A percentile compares a stretch with the other conserved stretches of the same genome.
Evolutionary conservation across 1,284 basidiomycete genomes (phyloP).

Genomic region (Microbotryomycetes sp.): DNA sequence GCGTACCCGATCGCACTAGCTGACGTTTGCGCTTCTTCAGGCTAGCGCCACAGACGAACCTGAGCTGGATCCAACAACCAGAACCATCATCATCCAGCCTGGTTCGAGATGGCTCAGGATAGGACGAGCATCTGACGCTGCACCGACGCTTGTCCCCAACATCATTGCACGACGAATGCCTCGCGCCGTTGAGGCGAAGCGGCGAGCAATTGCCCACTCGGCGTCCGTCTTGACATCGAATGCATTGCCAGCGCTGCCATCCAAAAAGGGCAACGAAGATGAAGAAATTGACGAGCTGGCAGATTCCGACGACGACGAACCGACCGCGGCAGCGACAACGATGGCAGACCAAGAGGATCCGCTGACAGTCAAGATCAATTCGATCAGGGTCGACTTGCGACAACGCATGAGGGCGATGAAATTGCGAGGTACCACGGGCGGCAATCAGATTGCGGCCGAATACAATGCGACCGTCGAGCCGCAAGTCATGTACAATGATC

Average conservation of each 20-base stretch:
- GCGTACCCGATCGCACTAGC: too few species aligned
- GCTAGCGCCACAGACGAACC: not conserved
- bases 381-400: conserved; percentile 64
- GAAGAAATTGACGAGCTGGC: not conserved
- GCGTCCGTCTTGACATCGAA: not conserved
- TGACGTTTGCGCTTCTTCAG: not conserved
- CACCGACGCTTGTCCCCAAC: conserved; percentile 63
- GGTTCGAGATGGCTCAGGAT: conserved; percentile 81
- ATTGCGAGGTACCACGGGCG: conserved; percentile 65
- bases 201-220: not conserved
- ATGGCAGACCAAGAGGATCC: conserved; percentile 3
- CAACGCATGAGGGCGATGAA: conserved; percentile 85
- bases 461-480: conserved; percentile 49
- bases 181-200: not conserved
- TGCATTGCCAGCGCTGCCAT: not conserved
- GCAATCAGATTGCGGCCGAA: conserved; percentile 61
- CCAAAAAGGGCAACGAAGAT: not conserved
- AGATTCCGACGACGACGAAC: not conserved
- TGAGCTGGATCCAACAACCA: conserved; percentile 18
- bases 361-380: conserved; percentile 51
- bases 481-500: conserved; percentile 74
- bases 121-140: conserved; percentile 81
- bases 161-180: conserved; percentile 56
- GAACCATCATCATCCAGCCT: conserved; percentile 78
- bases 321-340: not conserved